These are phyloP conservation scores for Alternaria triticimaculans DNA, from an alignment of 2,329 filamentous ascomycete genomes.

Conservation along the genomic window DNA sequence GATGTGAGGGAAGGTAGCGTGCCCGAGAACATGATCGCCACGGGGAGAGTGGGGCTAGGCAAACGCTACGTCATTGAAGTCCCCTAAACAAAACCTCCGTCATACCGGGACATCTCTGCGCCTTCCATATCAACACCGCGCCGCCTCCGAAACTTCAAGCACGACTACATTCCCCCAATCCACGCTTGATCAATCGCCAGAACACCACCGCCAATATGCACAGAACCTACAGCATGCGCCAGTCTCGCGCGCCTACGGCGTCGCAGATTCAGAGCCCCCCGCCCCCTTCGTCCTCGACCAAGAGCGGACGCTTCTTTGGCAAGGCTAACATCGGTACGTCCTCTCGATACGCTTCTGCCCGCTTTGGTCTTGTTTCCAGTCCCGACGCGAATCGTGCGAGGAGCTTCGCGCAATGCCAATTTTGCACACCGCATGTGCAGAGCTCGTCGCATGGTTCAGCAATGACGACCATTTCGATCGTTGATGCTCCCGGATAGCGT, in stretches of 20 bases:
- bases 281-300: constrained; percentile 88
- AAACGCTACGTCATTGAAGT: constrained; percentile 27
- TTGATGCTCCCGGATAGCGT: neutral
- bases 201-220: constrained; percentile 69
- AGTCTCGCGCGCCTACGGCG: constrained; percentile 92
- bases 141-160: neutral
- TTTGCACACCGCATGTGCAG: neutral
- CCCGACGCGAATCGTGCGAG: neutral
- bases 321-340: constrained; percentile 81
- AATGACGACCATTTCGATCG: neutral
- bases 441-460: neutral
- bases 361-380: neutral
- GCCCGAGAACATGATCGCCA: constrained; percentile 18
- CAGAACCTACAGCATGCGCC: constrained; percentile 88
- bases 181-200: neutral
- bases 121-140: constrained; percentile 18
- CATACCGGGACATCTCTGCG: constrained; percentile 15
- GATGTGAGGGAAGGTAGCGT: constrained; percentile 12
- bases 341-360: neutral
- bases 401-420: neutral
- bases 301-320: constrained; percentile 87
- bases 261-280: constrained; percentile 91
- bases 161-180: neutral
- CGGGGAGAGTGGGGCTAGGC: constrained; percentile 5
- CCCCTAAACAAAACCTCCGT: constrained; percentile 32